Base-by-base conservation (phyloP, 1,284 basidiomycete species). In the Neonothopanus nambi region DNA sequence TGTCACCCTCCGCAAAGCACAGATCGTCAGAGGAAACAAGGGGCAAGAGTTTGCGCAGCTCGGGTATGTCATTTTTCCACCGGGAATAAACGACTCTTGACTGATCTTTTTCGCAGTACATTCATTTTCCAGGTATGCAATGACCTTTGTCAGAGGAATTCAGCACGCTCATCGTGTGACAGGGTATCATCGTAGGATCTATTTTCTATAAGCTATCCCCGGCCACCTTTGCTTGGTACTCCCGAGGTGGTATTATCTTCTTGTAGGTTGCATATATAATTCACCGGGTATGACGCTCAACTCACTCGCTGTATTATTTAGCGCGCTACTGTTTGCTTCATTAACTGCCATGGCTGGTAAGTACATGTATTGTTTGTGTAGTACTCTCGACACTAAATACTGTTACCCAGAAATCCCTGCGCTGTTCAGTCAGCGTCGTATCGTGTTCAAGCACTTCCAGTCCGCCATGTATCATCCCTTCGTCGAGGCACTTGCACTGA, bases 341-440 rank as follows among this genome's bases (percentile, higher is more conserved):
- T 65, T 84, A 20, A 70, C 74, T 28, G 71, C 76, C 15, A 81
- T 84, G 79, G 76, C 86, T n/a, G 40, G n/a, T n/a, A n/a, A n/a
- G n/a, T n/a, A n/a, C n/a, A n/a, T n/a, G n/a, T n/a, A n/a, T n/a
- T n/a, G n/a, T n/a, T n/a, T n/a, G n/a, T n/a, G n/a, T n/a, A n/a
- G n/a, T n/a, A n/a, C n/a, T n/a, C n/a, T n/a, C n/a, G n/a, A n/a
- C n/a, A n/a, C n/a, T n/a, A n/a, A n/a, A n/a, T n/a, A n/a, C n/a
- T n/a, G n/a, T n/a, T n/a, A n/a, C n/a, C n/a, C n/a, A n/a, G 91
- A 93, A 66, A 87, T 92, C 41, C 83, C 87, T 0, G 77, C 84
- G 1, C 75, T 89, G 3, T 91, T 85, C 67, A 67, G 76, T 2
- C 87, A 91, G 61, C 83, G 89, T 28, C 83, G 86, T 0, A 90